These are phyloP conservation scores for Pichia inconspicua DNA, from an alignment of 1,139 yeast species.

Conservation along the genomic window DNA sequence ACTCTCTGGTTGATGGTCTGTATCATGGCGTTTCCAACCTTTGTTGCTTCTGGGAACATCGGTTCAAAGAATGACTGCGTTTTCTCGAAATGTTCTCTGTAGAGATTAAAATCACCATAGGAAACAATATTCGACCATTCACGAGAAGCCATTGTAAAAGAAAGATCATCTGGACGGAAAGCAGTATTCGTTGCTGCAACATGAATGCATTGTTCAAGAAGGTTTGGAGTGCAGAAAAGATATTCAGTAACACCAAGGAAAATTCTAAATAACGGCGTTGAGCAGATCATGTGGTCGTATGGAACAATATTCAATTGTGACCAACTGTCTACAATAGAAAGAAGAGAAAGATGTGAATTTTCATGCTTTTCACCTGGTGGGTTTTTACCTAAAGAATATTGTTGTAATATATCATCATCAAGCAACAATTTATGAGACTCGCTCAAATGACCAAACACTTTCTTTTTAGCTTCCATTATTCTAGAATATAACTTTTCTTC, in stretches of 20 bases:
- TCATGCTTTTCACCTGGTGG: conserved; percentile 69
- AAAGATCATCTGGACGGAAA: conserved; percentile 80
- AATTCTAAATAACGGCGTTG: conserved; percentile 87
- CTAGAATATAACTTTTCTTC: conserved; percentile 51
- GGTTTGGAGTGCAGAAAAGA: conserved; percentile 73
- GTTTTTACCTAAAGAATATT: conserved; percentile 66
- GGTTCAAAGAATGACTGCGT: conserved; percentile 78
- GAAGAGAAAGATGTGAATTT: conserved; percentile 78
- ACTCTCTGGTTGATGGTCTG: conserved; percentile 62
- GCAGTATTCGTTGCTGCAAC: conserved; percentile 61
- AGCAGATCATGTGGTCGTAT: conserved; percentile 92
- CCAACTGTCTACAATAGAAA: conserved; percentile 96
- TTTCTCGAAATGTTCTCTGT: conserved; percentile 62
- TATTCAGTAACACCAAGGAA: conserved; percentile 93
- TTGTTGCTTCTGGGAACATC: conserved; percentile 82
- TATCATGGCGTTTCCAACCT: conserved; percentile 93
- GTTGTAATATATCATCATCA: conserved; percentile 73
- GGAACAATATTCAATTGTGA: conserved; percentile 76
- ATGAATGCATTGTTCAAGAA: conserved; percentile 69
- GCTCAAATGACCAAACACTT: conserved; percentile 62
- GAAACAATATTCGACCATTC: conserved; percentile 81
- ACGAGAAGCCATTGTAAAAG: conserved; percentile 73
- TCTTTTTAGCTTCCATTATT: conserved; percentile 57
- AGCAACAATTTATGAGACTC: conserved; percentile 52
- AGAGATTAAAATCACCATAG: conserved; percentile 67